Evolutionary conservation across 352 stramenopile species (phyloP), one percentile per base, ranked within the genome.

Genomic region (Stephanocyclus meneghinianus): DNA sequence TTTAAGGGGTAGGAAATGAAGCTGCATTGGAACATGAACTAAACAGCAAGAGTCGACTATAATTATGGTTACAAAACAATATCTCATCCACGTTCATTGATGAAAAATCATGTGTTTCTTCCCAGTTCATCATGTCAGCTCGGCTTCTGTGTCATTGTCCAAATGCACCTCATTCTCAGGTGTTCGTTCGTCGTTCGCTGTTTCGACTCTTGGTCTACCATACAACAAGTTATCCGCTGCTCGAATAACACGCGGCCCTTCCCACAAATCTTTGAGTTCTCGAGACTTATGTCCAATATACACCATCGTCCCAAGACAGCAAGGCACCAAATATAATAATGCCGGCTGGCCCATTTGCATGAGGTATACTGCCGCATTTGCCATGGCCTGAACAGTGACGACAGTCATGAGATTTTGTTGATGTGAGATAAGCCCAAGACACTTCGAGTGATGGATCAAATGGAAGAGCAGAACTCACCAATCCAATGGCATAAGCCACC

Each of bases 311-410:
- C 95, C 95, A 0, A 98, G 87, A 40, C 94, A 97, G 71, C 91
- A 96, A 18, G 95, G 95, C 37, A 98, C 96, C 6, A 99, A 76
- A 85, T 99, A 99, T 87, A 99, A 93, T 42, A 98, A 89, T 35
- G 96, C 96, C 9, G 96, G 96, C 79, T 99, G 96, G 2, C 96
- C 96, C 79, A 96, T 93, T 60, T 92, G 82, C 83, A 97, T 98
- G 13, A 96, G 55, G 71, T 97, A 94, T 9, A 99, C 96, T 1
- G 91, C 96, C 21, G 95, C 61, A 89, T 98, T 98, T 9, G 96
- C 96, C 71, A 98, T 92, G 32, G 57, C 57, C 35, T 40, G 35
- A 40, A 4, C 3, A 40, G 35, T 40, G 35, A 40, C 7, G 35
- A 40, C 7, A 40, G 7, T 40, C 35, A 40, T 40, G 35, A 40